A percentile compares a stretch with the other conserved stretches of the same genome.
These are phyloP conservation scores for Wickerhamomyces kurtzmanii DNA, from an alignment of 805 yeast species.

Conservation along the genomic window DNA sequence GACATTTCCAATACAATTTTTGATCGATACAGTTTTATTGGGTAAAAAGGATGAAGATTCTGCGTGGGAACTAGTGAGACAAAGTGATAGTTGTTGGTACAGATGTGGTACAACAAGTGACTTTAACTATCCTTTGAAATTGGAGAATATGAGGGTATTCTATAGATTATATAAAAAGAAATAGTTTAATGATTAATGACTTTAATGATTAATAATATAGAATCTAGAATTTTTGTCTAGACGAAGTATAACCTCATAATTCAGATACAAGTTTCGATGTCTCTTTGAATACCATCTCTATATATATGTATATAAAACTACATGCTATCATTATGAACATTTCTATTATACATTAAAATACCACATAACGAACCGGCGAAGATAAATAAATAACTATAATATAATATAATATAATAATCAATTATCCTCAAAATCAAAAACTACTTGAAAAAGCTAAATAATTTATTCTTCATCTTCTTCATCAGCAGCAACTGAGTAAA, in stretches of 20 bases:
- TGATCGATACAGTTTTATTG: constrained; percentile 62
- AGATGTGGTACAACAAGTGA: constrained; percentile 43
- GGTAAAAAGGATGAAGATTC: constrained; percentile 38
- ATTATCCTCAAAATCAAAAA: neutral
- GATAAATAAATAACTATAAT: constrained; percentile 8
- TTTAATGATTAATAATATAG: too few species aligned
- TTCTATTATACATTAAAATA: constrained; percentile 11
- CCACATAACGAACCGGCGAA: constrained; percentile 10
- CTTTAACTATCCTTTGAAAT: constrained; percentile 51
- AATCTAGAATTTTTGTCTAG: too few species aligned
- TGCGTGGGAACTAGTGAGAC: constrained; percentile 55
- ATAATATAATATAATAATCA: constrained; percentile 8
- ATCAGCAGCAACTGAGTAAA: constrained; percentile 97
- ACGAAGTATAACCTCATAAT: too few species aligned
- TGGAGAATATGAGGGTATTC: constrained; percentile 86
- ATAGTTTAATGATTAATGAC: too few species aligned
- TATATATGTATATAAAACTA: too few species aligned
- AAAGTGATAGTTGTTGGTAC: constrained; percentile 78
- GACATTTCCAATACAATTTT: constrained; percentile 72
- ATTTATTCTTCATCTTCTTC: constrained; percentile 91
- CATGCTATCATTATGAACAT: constrained; percentile 1
- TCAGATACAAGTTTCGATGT: too few species aligned
- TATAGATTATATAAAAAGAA: constrained; percentile 61
- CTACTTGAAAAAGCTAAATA: constrained; percentile 6
- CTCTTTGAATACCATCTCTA: too few species aligned